Evolutionary conservation across 176 grass and related monocot species (phyloP).

Genomic region (Musa itinerans): DNA sequence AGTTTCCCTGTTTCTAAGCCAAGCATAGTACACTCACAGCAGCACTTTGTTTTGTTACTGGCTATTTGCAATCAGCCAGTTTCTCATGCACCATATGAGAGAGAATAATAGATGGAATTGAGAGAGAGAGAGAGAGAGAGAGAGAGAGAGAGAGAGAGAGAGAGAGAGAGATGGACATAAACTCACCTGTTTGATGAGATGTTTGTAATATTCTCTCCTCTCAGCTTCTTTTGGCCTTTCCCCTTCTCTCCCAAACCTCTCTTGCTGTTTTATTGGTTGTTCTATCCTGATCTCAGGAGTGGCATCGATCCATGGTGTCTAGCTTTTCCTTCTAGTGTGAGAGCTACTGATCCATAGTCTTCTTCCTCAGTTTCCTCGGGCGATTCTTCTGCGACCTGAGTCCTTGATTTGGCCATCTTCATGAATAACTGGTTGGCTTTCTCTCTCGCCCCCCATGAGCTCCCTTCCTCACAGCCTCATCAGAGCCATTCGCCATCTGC

Average conservation of each 20-base stretch:
- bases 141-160: not conserved
- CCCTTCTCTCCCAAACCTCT: not conserved
- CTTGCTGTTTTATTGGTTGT: not conserved
- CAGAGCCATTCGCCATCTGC: conserved; percentile 27
- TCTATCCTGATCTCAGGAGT: not conserved
- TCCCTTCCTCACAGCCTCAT: conserved; percentile 42
- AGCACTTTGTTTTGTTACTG: too few relatives aligned
- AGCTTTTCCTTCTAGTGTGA: not conserved
- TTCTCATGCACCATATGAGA: too few relatives aligned
- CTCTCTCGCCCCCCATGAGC: conserved; percentile 81
- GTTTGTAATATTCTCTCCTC: too few relatives aligned
- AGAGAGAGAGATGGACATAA: not conserved
- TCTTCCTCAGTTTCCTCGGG: not conserved
- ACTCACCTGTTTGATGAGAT: not conserved
- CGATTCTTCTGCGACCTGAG: too few relatives aligned
- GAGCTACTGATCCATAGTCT: not conserved
- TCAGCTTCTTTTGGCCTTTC: not conserved
- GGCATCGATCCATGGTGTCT: too few relatives aligned
- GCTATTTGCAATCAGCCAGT: too few relatives aligned
- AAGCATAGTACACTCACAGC: too few relatives aligned
- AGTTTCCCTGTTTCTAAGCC: too few relatives aligned
- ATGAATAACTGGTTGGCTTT: conserved; percentile 97
- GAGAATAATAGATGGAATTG: too few relatives aligned
- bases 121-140: not conserved
- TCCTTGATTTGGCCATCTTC: conserved; percentile 26